Evolutionary conservation across 2,329 filamentous ascomycete species (phyloP).

Genomic region (Botrytis aclada): DNA sequence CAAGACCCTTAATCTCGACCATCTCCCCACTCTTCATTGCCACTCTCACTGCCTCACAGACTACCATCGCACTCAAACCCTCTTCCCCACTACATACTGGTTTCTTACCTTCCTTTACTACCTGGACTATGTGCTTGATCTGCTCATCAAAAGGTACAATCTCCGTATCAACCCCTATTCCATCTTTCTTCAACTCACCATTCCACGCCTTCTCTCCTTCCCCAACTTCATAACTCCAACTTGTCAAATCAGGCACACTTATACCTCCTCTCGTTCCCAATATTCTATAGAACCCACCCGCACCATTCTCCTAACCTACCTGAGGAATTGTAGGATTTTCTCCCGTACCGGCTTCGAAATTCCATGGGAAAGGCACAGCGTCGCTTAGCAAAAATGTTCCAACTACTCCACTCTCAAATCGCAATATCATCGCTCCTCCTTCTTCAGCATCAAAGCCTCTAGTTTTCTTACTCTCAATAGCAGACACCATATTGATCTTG

Average conservation of each 20-base stretch:
- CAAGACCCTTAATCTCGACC: conserved; percentile 24
- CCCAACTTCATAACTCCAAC: background rate
- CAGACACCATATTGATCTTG: background rate
- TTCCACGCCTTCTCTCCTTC: background rate
- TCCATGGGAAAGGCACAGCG: background rate
- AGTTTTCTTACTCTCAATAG: background rate
- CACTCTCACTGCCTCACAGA: conserved; percentile 50
- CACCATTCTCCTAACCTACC: background rate
- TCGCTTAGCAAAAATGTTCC: background rate
- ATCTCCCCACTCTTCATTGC: conserved; percentile 41
- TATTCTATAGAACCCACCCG: background rate
- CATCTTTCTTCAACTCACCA: background rate
- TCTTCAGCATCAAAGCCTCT: background rate
- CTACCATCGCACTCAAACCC: conserved; percentile 33
- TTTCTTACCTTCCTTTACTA: background rate
- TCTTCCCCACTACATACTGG: background rate
- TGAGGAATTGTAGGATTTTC: background rate
- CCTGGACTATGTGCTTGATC: background rate
- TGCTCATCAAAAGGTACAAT: background rate
- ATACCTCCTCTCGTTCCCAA: background rate
- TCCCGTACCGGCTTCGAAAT: background rate
- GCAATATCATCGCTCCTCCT: background rate
- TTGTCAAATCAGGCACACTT: background rate
- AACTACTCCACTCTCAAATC: background rate
- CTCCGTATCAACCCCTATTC: background rate